These are phyloP conservation scores for Coemansia sp. DNA, from an alignment of 192 early-diverging fungal species.

Conservation along the genomic window DNA sequence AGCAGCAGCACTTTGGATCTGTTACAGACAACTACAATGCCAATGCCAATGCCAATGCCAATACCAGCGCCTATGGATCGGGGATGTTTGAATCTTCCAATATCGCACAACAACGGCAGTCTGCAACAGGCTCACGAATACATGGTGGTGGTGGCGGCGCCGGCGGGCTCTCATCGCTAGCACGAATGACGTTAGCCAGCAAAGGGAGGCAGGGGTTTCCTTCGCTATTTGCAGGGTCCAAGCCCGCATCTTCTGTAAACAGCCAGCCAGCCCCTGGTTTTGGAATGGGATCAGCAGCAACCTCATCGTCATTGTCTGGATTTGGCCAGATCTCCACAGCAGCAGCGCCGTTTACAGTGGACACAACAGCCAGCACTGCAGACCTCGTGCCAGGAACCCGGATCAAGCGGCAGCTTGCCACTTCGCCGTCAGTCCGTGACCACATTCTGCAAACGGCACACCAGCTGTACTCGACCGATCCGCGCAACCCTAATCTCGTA, in stretches of 20 bases:
- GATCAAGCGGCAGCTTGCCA: constrained; percentile 32
- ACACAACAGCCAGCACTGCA: not conserved
- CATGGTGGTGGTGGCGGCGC: constrained; percentile 2
- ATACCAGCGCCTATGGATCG: constrained; percentile 4
- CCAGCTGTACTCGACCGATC: constrained; percentile 59
- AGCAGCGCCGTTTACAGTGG: constrained; percentile 3
- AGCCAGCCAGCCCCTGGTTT: not conserved
- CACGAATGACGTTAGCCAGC: constrained; percentile 19
- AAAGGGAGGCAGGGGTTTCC: constrained; percentile 13
- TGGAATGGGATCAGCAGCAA: not conserved
- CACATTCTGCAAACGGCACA: constrained; percentile 65
- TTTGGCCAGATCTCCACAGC: constrained; percentile 1
- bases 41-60: not conserved
- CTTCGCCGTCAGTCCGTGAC: constrained; percentile 49
- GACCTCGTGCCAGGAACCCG: constrained; percentile 47
- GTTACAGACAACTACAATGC: not conserved
- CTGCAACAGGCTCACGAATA: constrained; percentile 9
- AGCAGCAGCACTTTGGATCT: constrained; percentile 6
- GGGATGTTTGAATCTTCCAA: constrained; percentile 4
- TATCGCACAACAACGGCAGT: constrained; percentile 13
- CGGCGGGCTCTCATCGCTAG: constrained; percentile 5
- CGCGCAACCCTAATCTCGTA: constrained; percentile 57
- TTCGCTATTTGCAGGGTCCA: constrained; percentile 1
- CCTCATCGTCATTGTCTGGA: constrained; percentile 10
- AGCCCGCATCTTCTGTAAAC: constrained; percentile 4